phyloP scores from a whole-genome alignment of 2,329 filamentous ascomycete species.

The Sclerotinia sclerotiorum region DNA sequence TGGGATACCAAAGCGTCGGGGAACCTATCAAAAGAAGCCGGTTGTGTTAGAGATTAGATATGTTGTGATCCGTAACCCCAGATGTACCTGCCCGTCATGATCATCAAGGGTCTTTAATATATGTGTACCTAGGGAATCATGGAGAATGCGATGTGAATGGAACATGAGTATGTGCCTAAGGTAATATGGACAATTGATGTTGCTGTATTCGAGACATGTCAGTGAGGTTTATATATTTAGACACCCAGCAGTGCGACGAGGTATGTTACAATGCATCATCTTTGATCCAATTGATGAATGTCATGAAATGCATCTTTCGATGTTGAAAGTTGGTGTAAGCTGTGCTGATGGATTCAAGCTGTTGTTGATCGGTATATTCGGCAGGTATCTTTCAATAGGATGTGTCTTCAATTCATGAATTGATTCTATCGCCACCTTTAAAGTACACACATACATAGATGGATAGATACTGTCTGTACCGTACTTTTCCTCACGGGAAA shows the following conservation, averaged over 20 bases:
- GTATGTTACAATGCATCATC: background rate
- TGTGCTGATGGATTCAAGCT: background rate
- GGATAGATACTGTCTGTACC: too few species aligned
- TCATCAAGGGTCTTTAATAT: slow-evolving; percentile 12
- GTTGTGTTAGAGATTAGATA: slow-evolving; percentile 11
- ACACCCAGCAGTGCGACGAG: background rate
- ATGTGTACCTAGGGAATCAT: background rate
- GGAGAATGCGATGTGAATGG: too few species aligned
- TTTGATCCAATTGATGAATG: background rate
- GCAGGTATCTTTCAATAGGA: background rate
- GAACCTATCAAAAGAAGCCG: slow-evolving; percentile 10
- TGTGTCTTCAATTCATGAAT: too few species aligned
- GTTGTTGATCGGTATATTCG: background rate
- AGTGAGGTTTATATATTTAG: background rate
- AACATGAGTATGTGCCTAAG: background rate
- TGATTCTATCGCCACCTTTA: too few species aligned
- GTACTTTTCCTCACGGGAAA: background rate
- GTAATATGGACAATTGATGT: slow-evolving; percentile 1
- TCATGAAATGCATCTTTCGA: background rate
- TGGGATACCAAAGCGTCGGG: slow-evolving; percentile 7
- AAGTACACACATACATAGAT: too few species aligned
- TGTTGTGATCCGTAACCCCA: slow-evolving; percentile 13
- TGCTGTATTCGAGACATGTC: slow-evolving; percentile 1
- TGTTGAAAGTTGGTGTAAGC: background rate
- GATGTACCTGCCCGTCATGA: slow-evolving; percentile 19